Evolutionary conservation across 1,284 basidiomycete genomes (phyloP), one percentile per base, ranked within the genome.

Genomic region (Heterobasidion occidentale): DNA sequence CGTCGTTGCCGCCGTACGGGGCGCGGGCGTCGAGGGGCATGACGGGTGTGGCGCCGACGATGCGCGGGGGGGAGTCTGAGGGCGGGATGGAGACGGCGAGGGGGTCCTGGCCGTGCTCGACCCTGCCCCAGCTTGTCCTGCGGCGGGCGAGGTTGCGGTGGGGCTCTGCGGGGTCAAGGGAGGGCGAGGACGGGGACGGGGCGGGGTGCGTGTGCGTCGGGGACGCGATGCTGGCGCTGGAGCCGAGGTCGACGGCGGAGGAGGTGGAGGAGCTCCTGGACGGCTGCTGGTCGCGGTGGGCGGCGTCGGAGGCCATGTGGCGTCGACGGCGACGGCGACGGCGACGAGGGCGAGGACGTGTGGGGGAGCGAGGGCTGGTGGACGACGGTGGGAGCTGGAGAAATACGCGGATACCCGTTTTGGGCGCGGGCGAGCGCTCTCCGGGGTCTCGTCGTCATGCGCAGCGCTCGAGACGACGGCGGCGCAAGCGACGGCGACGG

Each of bases 41-140:
- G 46, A 33, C 27, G 11, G 46, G 15, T 4, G 46, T 48, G 19
- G 27, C 19, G 27, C 27, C 27, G 7, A 7, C 11, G n/a, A 17
- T 48, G 46, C 11, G 46, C n/a, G 27, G 27, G 27, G 27, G 27
- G 27, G 27, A 27, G 27, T 4, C 27, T 4, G n/a, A 20, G 19
- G 6, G n/a, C 15, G 46, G 12, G 15, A 12, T 48, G 71, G 56
- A 79, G 69, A 19, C 75, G 74, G 64, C 79, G 56, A 79, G 69
- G 19, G 75, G 74, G 64, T 80, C 78, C 62, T 73, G 73, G 56
- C 70, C 72, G 46, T 62, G 60, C 59, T 78, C 75, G 54, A 71
- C 62, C 52, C 74, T 72, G 34, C 79, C 77, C 81, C 84, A 82
- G 64, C 83, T 86, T 6, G 73, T 70, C 57, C 84, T 73, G 55